These are phyloP conservation scores for Phytopythium vexans DNA, from an alignment of 352 stramenopile genomes.

Conservation along the genomic window DNA sequence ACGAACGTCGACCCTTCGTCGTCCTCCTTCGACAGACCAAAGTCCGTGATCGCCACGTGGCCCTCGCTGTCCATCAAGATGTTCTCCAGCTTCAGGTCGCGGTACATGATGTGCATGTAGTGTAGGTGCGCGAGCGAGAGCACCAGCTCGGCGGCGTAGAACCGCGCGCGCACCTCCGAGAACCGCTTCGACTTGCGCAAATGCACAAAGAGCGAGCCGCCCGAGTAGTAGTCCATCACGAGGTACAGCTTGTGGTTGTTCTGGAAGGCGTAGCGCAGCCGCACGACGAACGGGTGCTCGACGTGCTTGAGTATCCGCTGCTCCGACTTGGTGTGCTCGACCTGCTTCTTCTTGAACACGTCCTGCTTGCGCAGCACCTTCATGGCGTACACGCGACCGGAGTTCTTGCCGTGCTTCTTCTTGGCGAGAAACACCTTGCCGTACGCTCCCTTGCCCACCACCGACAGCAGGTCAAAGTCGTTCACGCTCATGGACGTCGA, in stretches of 20 bases:
- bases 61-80: slow-evolving; percentile 86
- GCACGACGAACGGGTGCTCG: slow-evolving; percentile 88
- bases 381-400: slow-evolving; percentile 84
- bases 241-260: slow-evolving; percentile 87
- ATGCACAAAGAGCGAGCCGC: slow-evolving; percentile 84
- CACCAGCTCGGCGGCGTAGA: slow-evolving; percentile 86
- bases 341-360: slow-evolving; percentile 84
- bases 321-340: slow-evolving; percentile 88
- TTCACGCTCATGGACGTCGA: slow-evolving; percentile 62
- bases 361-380: slow-evolving; percentile 86
- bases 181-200: slow-evolving; percentile 78
- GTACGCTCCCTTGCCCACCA: slow-evolving; percentile 86
- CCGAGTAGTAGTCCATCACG: slow-evolving; percentile 89
- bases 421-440: slow-evolving; percentile 85
- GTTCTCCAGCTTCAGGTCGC: slow-evolving; percentile 89
- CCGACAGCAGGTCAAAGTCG: slow-evolving; percentile 83
- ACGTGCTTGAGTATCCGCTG: slow-evolving; percentile 87
- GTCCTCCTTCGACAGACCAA: slow-evolving; percentile 86
- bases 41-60: slow-evolving; percentile 85
- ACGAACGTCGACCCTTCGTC: slow-evolving; percentile 83
- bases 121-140: slow-evolving; percentile 83
- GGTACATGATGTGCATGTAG: slow-evolving; percentile 87
- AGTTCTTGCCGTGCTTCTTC: slow-evolving; percentile 69
- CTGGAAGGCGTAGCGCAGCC: slow-evolving; percentile 86
- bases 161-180: slow-evolving; percentile 58